phyloP scores from a whole-genome alignment of 1,139 yeast species.

The Scheffersomyces insectosa region DNA sequence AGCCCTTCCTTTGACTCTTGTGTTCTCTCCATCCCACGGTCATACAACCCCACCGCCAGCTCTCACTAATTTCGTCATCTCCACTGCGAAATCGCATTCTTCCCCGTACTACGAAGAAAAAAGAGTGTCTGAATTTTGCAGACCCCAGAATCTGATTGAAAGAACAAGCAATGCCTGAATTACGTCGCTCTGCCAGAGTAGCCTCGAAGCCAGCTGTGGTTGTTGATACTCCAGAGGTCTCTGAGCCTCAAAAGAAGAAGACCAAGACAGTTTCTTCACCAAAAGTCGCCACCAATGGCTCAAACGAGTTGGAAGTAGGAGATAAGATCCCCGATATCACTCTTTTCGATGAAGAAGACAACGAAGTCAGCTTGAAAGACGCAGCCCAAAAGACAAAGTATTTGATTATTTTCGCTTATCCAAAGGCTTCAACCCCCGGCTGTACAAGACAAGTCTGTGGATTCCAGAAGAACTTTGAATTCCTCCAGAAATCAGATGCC shows the following conservation, averaged over 20 bases:
- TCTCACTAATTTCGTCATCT: too few relatives aligned
- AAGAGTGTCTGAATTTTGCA: too few relatives aligned
- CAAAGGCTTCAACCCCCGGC: conserved; percentile 93
- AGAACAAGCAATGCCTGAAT: conserved; percentile 38
- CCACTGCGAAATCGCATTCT: too few relatives aligned
- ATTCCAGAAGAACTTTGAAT: conserved; percentile 65
- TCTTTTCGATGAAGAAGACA: conserved; percentile 67
- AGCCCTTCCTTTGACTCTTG: too few relatives aligned
- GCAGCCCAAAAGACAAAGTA: conserved; percentile 50
- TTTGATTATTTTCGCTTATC: conserved; percentile 75
- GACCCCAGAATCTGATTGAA: too few relatives aligned
- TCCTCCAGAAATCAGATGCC: conserved; percentile 51
- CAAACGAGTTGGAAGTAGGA: conserved; percentile 52
- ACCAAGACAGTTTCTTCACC: conserved; percentile 12
- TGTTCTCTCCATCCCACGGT: too few relatives aligned
- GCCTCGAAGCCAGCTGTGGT: conserved; percentile 15
- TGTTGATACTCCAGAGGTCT: conserved; percentile 12
- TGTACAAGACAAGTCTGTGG: conserved; percentile 94
- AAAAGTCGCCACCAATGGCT: conserved; percentile 5
- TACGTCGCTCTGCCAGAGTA: conserved; percentile 56
- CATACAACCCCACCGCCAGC: too few relatives aligned
- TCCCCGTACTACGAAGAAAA: too few relatives aligned
- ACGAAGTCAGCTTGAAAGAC: conserved; percentile 51
- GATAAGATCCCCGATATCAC: conserved; percentile 68
- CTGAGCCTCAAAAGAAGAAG: conserved; percentile 19